A percentile compares a stretch with the other conserved stretches of the same genome.
phyloP scores from a whole-genome alignment of 148 eudicot species.

The Oxyria digyna region DNA sequence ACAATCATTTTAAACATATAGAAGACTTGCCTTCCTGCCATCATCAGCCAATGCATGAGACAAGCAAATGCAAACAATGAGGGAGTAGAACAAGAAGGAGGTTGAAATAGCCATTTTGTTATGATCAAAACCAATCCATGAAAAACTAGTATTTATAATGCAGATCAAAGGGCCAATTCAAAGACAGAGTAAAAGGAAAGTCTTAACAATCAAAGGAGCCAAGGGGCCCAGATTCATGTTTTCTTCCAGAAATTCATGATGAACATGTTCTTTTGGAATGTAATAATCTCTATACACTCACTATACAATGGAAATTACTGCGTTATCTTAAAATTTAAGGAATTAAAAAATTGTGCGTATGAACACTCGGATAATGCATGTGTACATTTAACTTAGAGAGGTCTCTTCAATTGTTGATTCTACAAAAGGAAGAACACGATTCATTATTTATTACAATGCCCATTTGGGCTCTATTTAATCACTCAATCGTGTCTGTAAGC shows the following conservation, averaged over 20 bases:
- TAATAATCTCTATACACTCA: neutral
- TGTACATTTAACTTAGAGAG: neutral
- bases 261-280: neutral
- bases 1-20: neutral
- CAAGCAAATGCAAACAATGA: neutral
- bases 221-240: neutral
- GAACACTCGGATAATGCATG: neutral
- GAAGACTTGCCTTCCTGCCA: constrained; percentile 9
- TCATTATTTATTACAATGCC: neutral
- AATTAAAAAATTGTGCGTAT: neutral
- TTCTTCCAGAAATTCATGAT: neutral
- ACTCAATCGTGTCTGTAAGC: too few species aligned
- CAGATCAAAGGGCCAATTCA: neutral
- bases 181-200: neutral
- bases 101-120: neutral
- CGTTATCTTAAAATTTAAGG: neutral
- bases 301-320: neutral
- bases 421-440: neutral
- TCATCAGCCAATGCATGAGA: constrained; percentile 1
- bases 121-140: neutral
- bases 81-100: neutral
- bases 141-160: neutral
- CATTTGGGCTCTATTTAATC: too few species aligned
- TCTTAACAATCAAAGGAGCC: neutral
- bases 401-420: neutral